Evolutionary conservation across 2,329 filamentous ascomycete genomes (phyloP).

Genomic region (Xylariales sp.): DNA sequence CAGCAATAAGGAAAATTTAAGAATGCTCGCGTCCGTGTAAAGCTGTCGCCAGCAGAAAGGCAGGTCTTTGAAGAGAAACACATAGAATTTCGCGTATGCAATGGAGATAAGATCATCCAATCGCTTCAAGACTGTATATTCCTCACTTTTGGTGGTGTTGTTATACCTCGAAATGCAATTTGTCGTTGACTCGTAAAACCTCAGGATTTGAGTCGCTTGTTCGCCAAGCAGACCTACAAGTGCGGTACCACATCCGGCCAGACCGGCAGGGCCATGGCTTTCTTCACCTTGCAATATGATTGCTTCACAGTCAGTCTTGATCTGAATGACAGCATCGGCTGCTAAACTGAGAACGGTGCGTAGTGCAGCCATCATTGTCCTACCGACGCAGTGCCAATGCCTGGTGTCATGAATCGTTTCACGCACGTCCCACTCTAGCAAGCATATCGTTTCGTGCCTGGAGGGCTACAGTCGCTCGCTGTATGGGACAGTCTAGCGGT

Average conservation of each 20-base stretch:
- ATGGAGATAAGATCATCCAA: conserved; percentile 54
- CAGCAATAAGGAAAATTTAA: conserved; percentile 46
- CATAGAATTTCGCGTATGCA: conserved; percentile 64
- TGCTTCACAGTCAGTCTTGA: conserved; percentile 4
- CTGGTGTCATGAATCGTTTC: too few species aligned
- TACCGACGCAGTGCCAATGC: too few species aligned
- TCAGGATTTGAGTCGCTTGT: conserved; percentile 5
- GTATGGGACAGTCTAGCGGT: too few species aligned
- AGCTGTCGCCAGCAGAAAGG: conserved; percentile 65
- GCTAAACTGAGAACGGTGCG: not conserved
- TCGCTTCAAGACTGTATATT: conserved; percentile 27
- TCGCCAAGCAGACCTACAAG: conserved; percentile 7
- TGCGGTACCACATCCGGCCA: conserved; percentile 5
- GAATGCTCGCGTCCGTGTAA: conserved; percentile 66
- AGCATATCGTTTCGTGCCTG: too few species aligned
- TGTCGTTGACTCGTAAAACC: not conserved
- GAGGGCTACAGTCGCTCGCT: too few species aligned
- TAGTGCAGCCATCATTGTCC: conserved; percentile 1
- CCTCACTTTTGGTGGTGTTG: not conserved
- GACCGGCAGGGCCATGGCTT: not conserved
- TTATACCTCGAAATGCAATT: not conserved
- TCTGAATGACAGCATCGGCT: conserved; percentile 4
- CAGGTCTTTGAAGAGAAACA: conserved; percentile 63
- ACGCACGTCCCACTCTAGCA: too few species aligned
- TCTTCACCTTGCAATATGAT: not conserved